Base-by-base conservation (phyloP, 805 yeast genomes). In the Zygotorulaspora danielsina region DNA sequence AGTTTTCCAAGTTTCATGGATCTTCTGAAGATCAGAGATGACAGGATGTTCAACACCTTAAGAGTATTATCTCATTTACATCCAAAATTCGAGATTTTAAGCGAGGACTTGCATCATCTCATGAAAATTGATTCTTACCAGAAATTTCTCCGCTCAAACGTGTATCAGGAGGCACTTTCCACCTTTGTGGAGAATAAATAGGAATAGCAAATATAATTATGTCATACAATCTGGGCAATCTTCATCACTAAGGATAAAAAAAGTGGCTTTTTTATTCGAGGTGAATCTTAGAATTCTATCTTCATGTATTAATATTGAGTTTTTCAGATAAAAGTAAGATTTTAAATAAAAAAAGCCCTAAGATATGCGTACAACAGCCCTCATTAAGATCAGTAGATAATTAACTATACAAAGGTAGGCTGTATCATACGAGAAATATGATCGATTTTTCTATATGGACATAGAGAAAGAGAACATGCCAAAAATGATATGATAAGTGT, bases 111-210 rank as follows among this genome's bases (percentile, higher is more conserved):
- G 36, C 72, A 72, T 49, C 63, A 67, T 29, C 61, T 85, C 60
- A 78, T 85, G 82, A 83, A 81, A 48, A 70, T 60, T 24, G 94
- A 85, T 61, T 82, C 93, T 6, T 69, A 81, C 27, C 84, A 84
- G 2, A 84, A 84, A 55, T 84, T 85, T 49, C 42, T 80, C 25
- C 57, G 53, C 7, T 72, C 79, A 0, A 65, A 64, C 4, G 46
- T 64, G 3, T 65, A 63, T 38, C 57, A 50, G 32, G 69, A 65
- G 24, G 63, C 68, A 6, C 47, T 28, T 19, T 11, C 12, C 27
- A 32, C 36, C 15, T 32, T 40, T 22, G 34, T 38, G 34, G 44
- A 34, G 18, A 19, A n/a, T n/a, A n/a, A n/a, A n/a, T n/a, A n/a
- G n/a, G n/a, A n/a, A n/a, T n/a, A n/a, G n/a, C n/a, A n/a, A n/a